Conservation (phyloP, 2,329 filamentous ascomycete species). For the Penicillium brevicompactum region DNA sequence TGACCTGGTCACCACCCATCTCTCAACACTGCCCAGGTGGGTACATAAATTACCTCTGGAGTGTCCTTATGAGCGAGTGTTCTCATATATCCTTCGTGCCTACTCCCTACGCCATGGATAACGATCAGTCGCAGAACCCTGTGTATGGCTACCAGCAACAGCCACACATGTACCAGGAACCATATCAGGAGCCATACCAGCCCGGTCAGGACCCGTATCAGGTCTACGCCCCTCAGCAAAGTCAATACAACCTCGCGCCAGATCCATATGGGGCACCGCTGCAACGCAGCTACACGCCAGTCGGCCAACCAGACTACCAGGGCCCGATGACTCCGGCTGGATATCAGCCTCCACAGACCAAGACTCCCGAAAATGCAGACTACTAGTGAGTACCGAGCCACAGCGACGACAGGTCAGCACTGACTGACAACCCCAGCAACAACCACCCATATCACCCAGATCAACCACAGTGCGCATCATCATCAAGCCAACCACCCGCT, state of each 20-base stretch:
- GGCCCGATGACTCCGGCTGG: slow-evolving; percentile 45
- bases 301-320: slow-evolving; percentile 35
- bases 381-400: slow-evolving; percentile 36
- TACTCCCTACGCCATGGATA: no score
- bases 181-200: slow-evolving; percentile 26
- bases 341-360: slow-evolving; percentile 43
- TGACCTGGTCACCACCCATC: no score
- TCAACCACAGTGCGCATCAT: slow-evolving; percentile 20
- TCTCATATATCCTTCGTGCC: no score
- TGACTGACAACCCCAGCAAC: slow-evolving; percentile 8
- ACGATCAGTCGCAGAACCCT: slow-evolving; percentile 24
- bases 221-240: slow-evolving; percentile 31
- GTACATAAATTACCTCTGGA: no score
- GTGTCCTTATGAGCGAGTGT: no score
- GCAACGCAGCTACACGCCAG: slow-evolving; percentile 50
- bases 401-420: not conserved
- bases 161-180: slow-evolving; percentile 13
- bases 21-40: no score
- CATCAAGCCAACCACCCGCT: slow-evolving; percentile 10
- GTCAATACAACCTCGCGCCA: slow-evolving; percentile 26
- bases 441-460: slow-evolving; percentile 14
- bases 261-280: slow-evolving; percentile 30
- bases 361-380: slow-evolving; percentile 26
- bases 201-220: slow-evolving; percentile 22
- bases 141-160: slow-evolving; percentile 32